A percentile compares a stretch with the other conserved stretches of the same genome.
phyloP scores from a whole-genome alignment of 2,329 filamentous ascomycete genomes.

The Bimuria novae-zelandiae region DNA sequence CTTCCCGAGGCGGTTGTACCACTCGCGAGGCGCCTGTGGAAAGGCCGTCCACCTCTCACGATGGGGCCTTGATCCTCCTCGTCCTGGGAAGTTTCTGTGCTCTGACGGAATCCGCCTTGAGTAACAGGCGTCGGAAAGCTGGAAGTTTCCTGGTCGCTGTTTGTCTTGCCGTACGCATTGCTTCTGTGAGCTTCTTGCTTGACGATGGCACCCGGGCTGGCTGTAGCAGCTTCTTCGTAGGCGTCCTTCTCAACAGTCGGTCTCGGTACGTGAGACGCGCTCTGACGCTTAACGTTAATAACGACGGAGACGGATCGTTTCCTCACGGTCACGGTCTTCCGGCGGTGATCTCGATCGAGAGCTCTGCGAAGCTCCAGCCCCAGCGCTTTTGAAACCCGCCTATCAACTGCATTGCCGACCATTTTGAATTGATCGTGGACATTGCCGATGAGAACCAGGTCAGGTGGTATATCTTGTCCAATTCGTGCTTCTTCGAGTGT shows the following conservation, averaged over 20 bases:
- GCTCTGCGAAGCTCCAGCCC: slow-evolving; percentile 59
- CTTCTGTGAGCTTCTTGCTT: no score
- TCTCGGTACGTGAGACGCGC: not conserved
- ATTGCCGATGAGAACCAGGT: slow-evolving; percentile 70
- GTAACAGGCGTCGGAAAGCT: not conserved
- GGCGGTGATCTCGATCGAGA: not conserved
- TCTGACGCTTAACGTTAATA: not conserved
- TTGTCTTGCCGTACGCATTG: no score
- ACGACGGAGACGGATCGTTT: not conserved
- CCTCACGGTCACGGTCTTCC: not conserved
- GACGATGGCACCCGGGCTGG: no score
- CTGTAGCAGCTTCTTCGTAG: not conserved
- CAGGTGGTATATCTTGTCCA: slow-evolving; percentile 71
- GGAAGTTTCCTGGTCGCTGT: not conserved
- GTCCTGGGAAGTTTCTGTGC: not conserved
- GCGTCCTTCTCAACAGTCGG: not conserved
- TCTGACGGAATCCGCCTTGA: not conserved
- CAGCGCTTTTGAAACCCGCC: slow-evolving; percentile 68
- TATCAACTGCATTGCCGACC: slow-evolving; percentile 77
- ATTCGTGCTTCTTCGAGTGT: slow-evolving; percentile 70
- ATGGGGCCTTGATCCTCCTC: not conserved
- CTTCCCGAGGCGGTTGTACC: not conserved
- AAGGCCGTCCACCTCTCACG: not conserved
- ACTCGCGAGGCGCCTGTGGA: not conserved
- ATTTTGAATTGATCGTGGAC: slow-evolving; percentile 64